Evolutionary conservation across 1,284 basidiomycete genomes (phyloP).

Genomic region (Testicularia cyperi): DNA sequence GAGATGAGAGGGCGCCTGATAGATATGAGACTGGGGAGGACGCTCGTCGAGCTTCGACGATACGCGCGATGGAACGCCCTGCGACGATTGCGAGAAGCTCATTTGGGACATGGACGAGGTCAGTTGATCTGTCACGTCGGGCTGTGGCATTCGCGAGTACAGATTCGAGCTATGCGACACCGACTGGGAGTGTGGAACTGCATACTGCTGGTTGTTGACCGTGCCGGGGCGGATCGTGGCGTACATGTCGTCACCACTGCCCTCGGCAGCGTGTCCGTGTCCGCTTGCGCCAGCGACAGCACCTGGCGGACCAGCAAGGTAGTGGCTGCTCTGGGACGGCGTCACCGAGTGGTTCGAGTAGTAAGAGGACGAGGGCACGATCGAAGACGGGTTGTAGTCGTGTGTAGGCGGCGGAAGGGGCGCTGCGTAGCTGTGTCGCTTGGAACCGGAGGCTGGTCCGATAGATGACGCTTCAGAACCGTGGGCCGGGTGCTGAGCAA

Average conservation of each 20-base stretch:
- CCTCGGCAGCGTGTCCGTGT: conserved; percentile 5
- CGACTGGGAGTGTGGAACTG: conserved; percentile 25
- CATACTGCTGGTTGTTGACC: conserved; percentile 5
- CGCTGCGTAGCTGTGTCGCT: conserved; percentile 20
- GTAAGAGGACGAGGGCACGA: conserved; percentile 26
- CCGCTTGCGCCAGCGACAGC: no score
- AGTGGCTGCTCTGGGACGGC: conserved; percentile 25
- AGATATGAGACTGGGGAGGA: conserved; percentile 35
- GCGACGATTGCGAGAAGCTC: conserved; percentile 16
- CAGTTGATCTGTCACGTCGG: conserved; percentile 28
- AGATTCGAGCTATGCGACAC: conserved; percentile 15
- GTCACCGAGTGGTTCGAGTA: conserved; percentile 33
- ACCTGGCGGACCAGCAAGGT: conserved; percentile 4
- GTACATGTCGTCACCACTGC: conserved; percentile 23
- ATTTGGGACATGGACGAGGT: conserved; percentile 29
- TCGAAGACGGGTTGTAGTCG: conserved; percentile 16
- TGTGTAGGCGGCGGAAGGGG: conserved; percentile 15
- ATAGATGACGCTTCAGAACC: conserved; percentile 3
- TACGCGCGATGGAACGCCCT: background rate
- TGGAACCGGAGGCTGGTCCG: conserved; percentile 7
- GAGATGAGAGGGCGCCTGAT: conserved; percentile 29
- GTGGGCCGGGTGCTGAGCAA: conserved; percentile 5
- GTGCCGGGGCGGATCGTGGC: conserved; percentile 22
- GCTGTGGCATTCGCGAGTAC: conserved; percentile 20
- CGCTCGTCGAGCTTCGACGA: conserved; percentile 15